These are phyloP conservation scores for Theileria parva DNA, from an alignment of 169 alveolate species.

Conservation along the genomic window DNA sequence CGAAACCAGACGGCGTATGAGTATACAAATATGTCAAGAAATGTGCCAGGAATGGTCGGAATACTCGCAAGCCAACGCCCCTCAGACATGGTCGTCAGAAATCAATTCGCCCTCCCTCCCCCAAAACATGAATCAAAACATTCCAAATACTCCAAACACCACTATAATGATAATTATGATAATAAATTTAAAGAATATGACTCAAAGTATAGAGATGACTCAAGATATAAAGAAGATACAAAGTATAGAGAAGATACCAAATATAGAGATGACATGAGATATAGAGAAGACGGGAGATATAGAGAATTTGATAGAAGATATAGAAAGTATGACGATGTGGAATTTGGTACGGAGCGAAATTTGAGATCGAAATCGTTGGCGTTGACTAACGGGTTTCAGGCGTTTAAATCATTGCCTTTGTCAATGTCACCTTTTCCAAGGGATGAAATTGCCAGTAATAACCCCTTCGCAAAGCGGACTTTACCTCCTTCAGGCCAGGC, in stretches of 20 bases:
- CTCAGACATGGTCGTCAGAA: background rate
- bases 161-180: no score
- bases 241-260: background rate
- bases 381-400: constrained; percentile 21
- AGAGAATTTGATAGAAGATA: background rate
- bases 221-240: no score
- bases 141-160: background rate
- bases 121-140: background rate
- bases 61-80: background rate
- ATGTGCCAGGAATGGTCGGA: constrained; percentile 35
- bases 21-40: background rate
- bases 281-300: background rate
- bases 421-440: background rate
- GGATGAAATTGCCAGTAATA: background rate
- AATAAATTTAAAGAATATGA: no score
- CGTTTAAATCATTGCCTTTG: background rate
- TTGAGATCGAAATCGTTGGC: constrained; percentile 4
- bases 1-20: background rate
- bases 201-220: no score
- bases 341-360: background rate
- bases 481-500: background rate
- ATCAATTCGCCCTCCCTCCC: background rate
- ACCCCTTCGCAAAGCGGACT: constrained; percentile 1
- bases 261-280: background rate
- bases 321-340: background rate